A percentile compares a stretch with the other conserved stretches of the same genome.
These are phyloP conservation scores for Debaryomycetaceae sp. DNA, from an alignment of 1,139 yeast genomes.

Conservation along the genomic window DNA sequence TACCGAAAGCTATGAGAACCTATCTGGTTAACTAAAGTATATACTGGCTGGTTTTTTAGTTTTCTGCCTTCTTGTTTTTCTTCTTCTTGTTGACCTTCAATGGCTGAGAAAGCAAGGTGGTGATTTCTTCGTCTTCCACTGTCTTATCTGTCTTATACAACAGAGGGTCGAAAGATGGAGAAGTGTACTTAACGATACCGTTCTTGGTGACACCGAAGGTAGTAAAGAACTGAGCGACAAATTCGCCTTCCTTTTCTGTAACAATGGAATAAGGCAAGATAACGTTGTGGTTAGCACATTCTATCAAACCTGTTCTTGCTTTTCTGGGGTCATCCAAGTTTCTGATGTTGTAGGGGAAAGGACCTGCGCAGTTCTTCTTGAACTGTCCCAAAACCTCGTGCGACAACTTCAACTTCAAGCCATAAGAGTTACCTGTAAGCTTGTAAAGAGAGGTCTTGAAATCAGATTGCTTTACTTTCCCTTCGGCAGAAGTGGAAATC, in stretches of 20 bases:
- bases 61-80: constrained; percentile 34
- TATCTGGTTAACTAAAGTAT: not conserved
- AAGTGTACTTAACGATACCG: constrained; percentile 67
- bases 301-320: constrained; percentile 74
- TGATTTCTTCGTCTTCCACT: constrained; percentile 52
- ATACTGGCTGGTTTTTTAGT: too few relatives aligned
- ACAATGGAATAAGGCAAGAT: constrained; percentile 68
- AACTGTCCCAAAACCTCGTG: constrained; percentile 67
- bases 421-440: constrained; percentile 66
- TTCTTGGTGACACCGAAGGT: constrained; percentile 75
- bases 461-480: constrained; percentile 62
- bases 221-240: constrained; percentile 71
- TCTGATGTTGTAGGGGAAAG: constrained; percentile 70
- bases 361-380: constrained; percentile 59
- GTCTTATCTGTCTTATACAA: constrained; percentile 57
- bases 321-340: constrained; percentile 66
- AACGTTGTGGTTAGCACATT: constrained; percentile 68
- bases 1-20: not conserved
- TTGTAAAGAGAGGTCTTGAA: constrained; percentile 71
- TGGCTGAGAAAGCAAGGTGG: constrained; percentile 53
- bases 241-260: constrained; percentile 67
- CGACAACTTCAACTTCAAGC: constrained; percentile 71
- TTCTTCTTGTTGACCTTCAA: constrained; percentile 51
- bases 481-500: constrained; percentile 63
- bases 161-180: constrained; percentile 51